These are phyloP conservation scores for Isatis tinctoria DNA, from an alignment of 345 rosid species.

Conservation along the genomic window DNA sequence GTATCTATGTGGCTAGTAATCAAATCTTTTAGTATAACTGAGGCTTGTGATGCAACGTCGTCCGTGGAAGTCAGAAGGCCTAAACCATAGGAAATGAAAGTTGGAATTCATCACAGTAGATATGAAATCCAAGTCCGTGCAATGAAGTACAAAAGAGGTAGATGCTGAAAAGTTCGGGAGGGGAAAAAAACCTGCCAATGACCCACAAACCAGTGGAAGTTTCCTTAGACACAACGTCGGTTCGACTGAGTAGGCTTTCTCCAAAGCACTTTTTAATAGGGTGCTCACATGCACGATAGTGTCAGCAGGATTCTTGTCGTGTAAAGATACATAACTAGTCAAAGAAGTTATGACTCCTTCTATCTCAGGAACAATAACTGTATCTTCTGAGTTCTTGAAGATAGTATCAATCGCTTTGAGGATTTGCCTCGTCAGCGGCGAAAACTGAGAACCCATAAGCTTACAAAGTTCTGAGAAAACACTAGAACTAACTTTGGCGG, in stretches of 20 bases:
- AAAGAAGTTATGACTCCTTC: constrained; percentile 52
- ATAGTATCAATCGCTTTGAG: constrained; percentile 53
- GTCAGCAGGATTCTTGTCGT: constrained; percentile 57
- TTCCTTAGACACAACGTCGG: constrained; percentile 42
- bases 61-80: constrained; percentile 63
- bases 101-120: background rate
- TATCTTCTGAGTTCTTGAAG: constrained; percentile 42
- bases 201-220: constrained; percentile 48
- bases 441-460: constrained; percentile 49
- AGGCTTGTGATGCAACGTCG: constrained; percentile 53
- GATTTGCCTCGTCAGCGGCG: constrained; percentile 56
- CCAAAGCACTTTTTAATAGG: constrained; percentile 50
- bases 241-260: constrained; percentile 43
- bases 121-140: background rate
- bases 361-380: constrained; percentile 37
- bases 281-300: constrained; percentile 50
- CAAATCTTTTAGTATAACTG: constrained; percentile 57
- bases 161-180: background rate
- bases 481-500: constrained; percentile 43
- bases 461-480: constrained; percentile 47
- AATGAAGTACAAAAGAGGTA: background rate
- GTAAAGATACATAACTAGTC: constrained; percentile 49
- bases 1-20: constrained; percentile 43
- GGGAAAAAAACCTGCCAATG: constrained; percentile 53
- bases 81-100: constrained; percentile 24